Evolutionary conservation across 257 asterid species (phyloP).

Genomic region (Plantago ovata): DNA sequence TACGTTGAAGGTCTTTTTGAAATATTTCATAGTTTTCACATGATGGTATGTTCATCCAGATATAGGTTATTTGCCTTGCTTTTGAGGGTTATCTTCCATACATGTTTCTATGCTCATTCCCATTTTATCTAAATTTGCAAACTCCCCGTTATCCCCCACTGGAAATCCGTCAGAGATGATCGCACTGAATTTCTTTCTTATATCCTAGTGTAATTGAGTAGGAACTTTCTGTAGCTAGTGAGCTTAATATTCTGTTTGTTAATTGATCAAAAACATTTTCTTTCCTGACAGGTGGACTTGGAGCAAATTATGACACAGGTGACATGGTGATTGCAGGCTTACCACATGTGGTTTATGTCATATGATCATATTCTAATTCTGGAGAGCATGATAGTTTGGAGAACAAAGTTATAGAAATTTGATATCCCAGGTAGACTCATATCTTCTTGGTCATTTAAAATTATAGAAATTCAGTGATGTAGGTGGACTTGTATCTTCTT

Average conservation of each 20-base stretch:
- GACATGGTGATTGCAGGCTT: constrained; percentile 6
- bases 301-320: constrained; percentile 9
- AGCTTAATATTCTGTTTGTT: constrained; percentile 8
- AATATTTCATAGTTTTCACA: not conserved
- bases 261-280: not conserved
- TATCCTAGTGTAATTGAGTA: constrained; percentile 1
- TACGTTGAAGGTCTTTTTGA: not conserved
- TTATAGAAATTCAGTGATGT: too few species aligned
- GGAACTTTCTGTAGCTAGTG: not conserved
- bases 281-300: constrained; percentile 29
- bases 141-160: too few species aligned
- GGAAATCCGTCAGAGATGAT: too few species aligned
- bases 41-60: too few species aligned
- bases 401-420: constrained; percentile 14
- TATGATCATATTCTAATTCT: not conserved
- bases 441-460: constrained; percentile 14
- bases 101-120: too few species aligned
- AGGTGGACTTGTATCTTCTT: constrained; percentile 19
- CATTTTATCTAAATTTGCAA: too few species aligned
- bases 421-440: constrained; percentile 20
- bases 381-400: not conserved
- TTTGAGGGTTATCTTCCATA: too few species aligned
- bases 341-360: not conserved
- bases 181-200: too few species aligned
- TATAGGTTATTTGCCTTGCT: too few species aligned